phyloP scores from a whole-genome alignment of 768 basidiomycete species.

The Pleurotus sapidus region DNA sequence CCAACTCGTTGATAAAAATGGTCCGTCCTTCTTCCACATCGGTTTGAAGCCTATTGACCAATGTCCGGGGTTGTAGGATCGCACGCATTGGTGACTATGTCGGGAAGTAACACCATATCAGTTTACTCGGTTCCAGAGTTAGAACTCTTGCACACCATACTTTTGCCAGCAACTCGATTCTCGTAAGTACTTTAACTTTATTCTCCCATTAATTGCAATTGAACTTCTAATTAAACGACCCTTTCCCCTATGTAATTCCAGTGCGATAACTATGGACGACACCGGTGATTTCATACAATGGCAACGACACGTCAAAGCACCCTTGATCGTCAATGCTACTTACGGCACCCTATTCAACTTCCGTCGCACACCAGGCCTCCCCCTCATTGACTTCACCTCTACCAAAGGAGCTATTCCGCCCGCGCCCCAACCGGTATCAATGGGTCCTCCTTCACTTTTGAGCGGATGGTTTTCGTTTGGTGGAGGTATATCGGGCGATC shows the following conservation, averaged over 20 bases:
- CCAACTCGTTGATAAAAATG: conserved; percentile 59
- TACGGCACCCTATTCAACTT: conserved; percentile 62
- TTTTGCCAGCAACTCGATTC: conserved; percentile 28
- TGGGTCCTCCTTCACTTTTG: conserved; percentile 54
- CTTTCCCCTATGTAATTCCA: neutral
- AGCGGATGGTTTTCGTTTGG: conserved; percentile 55
- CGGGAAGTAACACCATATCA: conserved; percentile 43
- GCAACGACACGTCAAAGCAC: conserved; percentile 29
- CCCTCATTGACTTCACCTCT: conserved; percentile 49
- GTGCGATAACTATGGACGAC: conserved; percentile 20
- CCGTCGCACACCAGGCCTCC: conserved; percentile 45
- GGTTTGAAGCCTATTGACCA: neutral
- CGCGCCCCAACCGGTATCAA: conserved; percentile 59
- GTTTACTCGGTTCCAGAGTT: conserved; percentile 65
- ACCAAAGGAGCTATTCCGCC: conserved; percentile 43
- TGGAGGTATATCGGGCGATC: conserved; percentile 50
- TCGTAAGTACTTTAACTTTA: conserved; percentile 24
- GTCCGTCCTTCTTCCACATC: conserved; percentile 31
- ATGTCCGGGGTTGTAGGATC: conserved; percentile 30
- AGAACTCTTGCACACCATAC: conserved; percentile 49
- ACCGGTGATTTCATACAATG: conserved; percentile 56
- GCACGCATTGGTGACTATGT: conserved; percentile 55
- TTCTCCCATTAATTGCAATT: neutral
- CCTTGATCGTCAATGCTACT: conserved; percentile 31
- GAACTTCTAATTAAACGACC: neutral